phyloP scores from a whole-genome alignment of 495 filamentous ascomycete species.

The Choiromyces venosus region DNA sequence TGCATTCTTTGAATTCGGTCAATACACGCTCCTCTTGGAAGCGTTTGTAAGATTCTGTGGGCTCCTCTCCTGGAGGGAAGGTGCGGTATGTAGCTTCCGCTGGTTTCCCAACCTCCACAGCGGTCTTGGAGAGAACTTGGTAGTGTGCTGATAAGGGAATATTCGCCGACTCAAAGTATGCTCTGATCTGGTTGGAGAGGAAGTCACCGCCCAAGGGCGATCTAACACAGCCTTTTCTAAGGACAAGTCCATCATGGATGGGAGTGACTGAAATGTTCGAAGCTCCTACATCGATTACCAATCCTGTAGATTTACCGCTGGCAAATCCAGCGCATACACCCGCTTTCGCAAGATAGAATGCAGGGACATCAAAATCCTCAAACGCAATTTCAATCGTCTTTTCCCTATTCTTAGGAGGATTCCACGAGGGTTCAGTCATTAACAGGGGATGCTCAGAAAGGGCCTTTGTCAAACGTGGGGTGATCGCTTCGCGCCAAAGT shows the following conservation, averaged over 20 bases:
- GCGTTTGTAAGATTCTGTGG: slow-evolving; percentile 65
- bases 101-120: slow-evolving; percentile 81
- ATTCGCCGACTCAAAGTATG: slow-evolving; percentile 62
- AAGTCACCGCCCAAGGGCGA: slow-evolving; percentile 83
- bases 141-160: slow-evolving; percentile 82
- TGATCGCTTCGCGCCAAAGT: slow-evolving; percentile 85
- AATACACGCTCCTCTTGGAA: slow-evolving; percentile 89
- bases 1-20: slow-evolving; percentile 94
- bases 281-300: slow-evolving; percentile 88
- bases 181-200: slow-evolving; percentile 78
- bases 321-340: slow-evolving; percentile 60
- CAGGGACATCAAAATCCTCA: slow-evolving; percentile 89
- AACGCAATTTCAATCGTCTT: slow-evolving; percentile 90
- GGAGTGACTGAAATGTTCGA: slow-evolving; percentile 86
- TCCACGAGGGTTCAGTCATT: slow-evolving; percentile 94
- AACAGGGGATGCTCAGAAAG: slow-evolving; percentile 83
- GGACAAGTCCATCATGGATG: slow-evolving; percentile 87
- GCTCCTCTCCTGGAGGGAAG: slow-evolving; percentile 58
- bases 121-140: slow-evolving; percentile 74
- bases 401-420: slow-evolving; percentile 75
- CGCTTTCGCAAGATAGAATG: slow-evolving; percentile 77
- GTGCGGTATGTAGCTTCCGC: slow-evolving; percentile 63
- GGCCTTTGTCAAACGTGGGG: slow-evolving; percentile 70
- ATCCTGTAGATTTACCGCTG: slow-evolving; percentile 80
- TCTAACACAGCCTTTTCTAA: slow-evolving; percentile 78